Percentiles rank a stretch among this genome's conserved stretches.
Conservation (phyloP, 2,329 filamentous ascomycete species). For the Rachicladosporium sp. region DNA sequence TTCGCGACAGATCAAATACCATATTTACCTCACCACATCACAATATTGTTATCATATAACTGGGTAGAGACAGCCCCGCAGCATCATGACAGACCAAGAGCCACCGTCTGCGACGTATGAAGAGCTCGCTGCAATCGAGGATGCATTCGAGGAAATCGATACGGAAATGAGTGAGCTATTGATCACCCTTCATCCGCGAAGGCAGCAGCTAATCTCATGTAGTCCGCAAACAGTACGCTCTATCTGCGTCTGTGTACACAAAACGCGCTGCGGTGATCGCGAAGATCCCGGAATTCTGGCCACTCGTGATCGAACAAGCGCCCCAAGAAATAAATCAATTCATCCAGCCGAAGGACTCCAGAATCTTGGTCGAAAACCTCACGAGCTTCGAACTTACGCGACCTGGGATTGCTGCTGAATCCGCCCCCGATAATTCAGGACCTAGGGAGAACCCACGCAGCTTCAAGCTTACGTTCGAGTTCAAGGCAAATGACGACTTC, state of each 20-base stretch:
- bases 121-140: conserved; percentile 67
- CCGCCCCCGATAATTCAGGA: conserved; percentile 28
- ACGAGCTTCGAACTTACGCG: conserved; percentile 59
- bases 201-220: conserved; percentile 2
- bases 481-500: conserved; percentile 72
- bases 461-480: conserved; percentile 65
- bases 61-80: neutral
- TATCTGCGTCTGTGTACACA: conserved; percentile 59
- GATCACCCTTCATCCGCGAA: neutral
- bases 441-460: conserved; percentile 55
- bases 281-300: conserved; percentile 82
- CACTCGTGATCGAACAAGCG: conserved; percentile 79
- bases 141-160: conserved; percentile 74
- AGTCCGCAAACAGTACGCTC: conserved; percentile 43
- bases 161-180: conserved; percentile 60
- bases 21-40: neutral
- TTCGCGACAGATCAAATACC: neutral
- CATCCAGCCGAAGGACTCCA: conserved; percentile 69
- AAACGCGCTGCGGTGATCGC: conserved; percentile 60
- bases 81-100: conserved; percentile 10
- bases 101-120: conserved; percentile 49
- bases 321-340: conserved; percentile 78
- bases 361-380: conserved; percentile 57
- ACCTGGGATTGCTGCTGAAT: conserved; percentile 53
- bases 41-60: neutral